Base-by-base conservation (phyloP, 2,329 filamentous ascomycete species). In the Monosporascus sp. region DNA sequence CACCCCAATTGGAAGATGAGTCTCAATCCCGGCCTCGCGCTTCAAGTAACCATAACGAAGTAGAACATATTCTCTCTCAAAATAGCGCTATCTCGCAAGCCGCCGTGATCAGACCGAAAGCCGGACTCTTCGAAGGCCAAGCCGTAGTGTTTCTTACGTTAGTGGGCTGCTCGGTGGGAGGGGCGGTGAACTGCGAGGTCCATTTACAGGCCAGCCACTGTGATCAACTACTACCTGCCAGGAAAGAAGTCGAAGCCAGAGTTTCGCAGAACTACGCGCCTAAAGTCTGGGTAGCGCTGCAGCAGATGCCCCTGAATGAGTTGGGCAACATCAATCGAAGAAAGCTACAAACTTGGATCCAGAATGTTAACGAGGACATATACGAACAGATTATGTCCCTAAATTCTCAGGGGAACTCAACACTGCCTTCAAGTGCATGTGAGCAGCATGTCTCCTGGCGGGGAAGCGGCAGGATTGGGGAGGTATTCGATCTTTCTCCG, bases 261-360 rank as follows among this genome's bases (percentile, higher is more conserved):
- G 69, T 77, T 49, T 60, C 55, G 22, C 62, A 60, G 44, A 68
- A 67, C 14, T 65, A 66, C 9, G 59, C 74, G 1, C 78, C 78
- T 1, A 70, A 72, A 49, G 65, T 78, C 8, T 81, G 78, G 77
- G 68, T 80, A 18, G 69, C 75, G 3, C 61, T 81, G 50, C 69
- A 73, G 47, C 67, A 64, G 45, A 76, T 81, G 69, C 76, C 76
- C 6, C 50, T 72, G n/a, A 69, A 69, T 47, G 65, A 68, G 0
- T 58, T 65, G 14, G 74, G 72, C 15, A 65, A 70, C 20, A 63
- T 72, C 48, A 70, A 80, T 58, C 67, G 71, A 42, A 69, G 76
- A 34, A 70, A 68, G 52, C 58, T 81, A 44, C 77, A 78, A 53
- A 79, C 75, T 3, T 81, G 79, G 79, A 73, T 74, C 25, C 77